A percentile compares a stretch with the other conserved stretches of the same genome.
Conservation (phyloP, 2,329 filamentous ascomycete species). For the Nemania serpens region DNA sequence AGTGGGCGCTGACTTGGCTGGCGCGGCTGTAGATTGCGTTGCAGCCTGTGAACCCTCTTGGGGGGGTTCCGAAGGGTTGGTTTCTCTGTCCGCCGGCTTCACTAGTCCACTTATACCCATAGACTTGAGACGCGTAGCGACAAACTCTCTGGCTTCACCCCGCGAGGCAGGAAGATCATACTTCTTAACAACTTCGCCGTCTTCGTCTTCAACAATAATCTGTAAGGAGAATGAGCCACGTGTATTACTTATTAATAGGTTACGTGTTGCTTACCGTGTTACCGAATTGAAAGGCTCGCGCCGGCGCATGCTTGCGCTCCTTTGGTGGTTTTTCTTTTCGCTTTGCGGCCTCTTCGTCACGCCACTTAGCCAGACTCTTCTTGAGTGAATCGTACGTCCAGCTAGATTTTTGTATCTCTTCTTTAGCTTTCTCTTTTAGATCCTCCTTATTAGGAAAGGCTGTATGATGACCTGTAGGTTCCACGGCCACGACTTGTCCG, state of each 20-base stretch:
- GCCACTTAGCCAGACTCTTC: slow-evolving; percentile 56
- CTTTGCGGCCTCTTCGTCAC: slow-evolving; percentile 64
- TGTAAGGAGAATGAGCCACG: slow-evolving; percentile 39
- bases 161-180: slow-evolving; percentile 72
- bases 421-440: slow-evolving; percentile 41
- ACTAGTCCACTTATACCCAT: slow-evolving; percentile 56
- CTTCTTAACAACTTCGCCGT: slow-evolving; percentile 84
- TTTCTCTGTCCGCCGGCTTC: slow-evolving; percentile 47
- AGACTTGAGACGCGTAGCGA: slow-evolving; percentile 56
- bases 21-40: slow-evolving; percentile 33
- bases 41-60: slow-evolving; percentile 36
- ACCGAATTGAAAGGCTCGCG: slow-evolving; percentile 84
- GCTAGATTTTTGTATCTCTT: slow-evolving; percentile 44
- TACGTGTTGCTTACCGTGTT: slow-evolving; percentile 63
- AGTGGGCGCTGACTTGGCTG: slow-evolving; percentile 48
- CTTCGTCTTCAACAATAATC: slow-evolving; percentile 86
- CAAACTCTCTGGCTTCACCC: slow-evolving; percentile 46
- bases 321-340: slow-evolving; percentile 63
- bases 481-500: slow-evolving; percentile 79
- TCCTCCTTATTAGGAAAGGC: slow-evolving; percentile 27
- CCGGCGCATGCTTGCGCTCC: slow-evolving; percentile 67
- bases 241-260: not conserved
- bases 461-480: slow-evolving; percentile 44
- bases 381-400: slow-evolving; percentile 55
- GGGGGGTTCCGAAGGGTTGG: slow-evolving; percentile 37